A percentile compares a stretch with the other conserved stretches of the same genome.
Conservation (phyloP, 2,329 filamentous ascomycete genomes). For the Nannizzia gypsea region DNA sequence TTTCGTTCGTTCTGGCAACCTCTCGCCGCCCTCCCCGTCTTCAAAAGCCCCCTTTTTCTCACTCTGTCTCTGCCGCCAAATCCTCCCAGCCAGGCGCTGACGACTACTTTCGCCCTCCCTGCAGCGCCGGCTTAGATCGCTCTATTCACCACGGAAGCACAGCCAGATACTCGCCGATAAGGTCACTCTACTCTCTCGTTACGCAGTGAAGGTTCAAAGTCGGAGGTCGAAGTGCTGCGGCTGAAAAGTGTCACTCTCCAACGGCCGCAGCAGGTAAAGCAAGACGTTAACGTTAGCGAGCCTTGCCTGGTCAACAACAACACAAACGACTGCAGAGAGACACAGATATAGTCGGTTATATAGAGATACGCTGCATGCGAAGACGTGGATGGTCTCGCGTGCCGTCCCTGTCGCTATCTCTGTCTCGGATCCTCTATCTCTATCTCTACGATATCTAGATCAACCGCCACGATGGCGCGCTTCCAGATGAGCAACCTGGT, state of each 20-base stretch:
- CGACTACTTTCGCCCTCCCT: slow-evolving; percentile 2
- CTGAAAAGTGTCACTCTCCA: too few relatives aligned
- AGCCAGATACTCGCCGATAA: not conserved
- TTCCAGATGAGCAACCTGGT: slow-evolving; percentile 81
- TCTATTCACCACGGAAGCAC: not conserved
- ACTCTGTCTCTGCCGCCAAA: not conserved
- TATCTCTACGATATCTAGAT: too few relatives aligned
- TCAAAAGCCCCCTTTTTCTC: not conserved
- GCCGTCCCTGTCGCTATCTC: not conserved
- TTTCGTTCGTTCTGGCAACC: slow-evolving; percentile 1
- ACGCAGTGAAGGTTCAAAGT: not conserved
- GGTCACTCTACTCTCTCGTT: not conserved
- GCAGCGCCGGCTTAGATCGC: not conserved
- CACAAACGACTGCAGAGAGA: too few relatives aligned
- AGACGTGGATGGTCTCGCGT: not conserved
- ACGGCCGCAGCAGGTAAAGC: too few relatives aligned
- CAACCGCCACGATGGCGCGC: slow-evolving; percentile 37
- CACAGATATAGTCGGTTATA: too few relatives aligned
- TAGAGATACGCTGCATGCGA: not conserved
- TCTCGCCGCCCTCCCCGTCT: not conserved
- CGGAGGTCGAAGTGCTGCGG: too few relatives aligned
- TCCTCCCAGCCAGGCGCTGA: slow-evolving; percentile 3
- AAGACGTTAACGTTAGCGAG: too few relatives aligned
- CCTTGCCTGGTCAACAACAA: too few relatives aligned
- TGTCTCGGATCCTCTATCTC: too few relatives aligned